Evolutionary conservation across 352 stramenopile genomes (phyloP).

Genomic region (Globisporangium nagaii): DNA sequence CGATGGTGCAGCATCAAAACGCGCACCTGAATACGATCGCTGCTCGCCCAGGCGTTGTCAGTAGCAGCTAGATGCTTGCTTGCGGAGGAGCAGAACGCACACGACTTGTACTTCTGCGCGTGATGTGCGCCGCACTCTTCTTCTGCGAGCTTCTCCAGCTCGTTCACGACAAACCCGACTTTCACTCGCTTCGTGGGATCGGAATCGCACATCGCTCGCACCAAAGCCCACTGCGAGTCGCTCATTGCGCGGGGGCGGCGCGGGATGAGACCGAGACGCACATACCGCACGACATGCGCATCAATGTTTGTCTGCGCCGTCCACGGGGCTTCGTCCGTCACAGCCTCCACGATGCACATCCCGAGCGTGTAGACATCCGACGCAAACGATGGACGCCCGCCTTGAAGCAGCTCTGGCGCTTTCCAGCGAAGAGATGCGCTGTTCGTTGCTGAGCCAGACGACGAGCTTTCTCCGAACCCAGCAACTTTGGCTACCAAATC

Average conservation of each 20-base stretch:
- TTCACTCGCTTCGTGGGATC: not conserved
- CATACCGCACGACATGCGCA: not conserved
- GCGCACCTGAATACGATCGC: not conserved
- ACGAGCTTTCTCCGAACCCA: not conserved
- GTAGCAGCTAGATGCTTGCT: too few species aligned
- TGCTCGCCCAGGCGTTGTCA: too few species aligned
- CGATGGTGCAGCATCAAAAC: too few species aligned
- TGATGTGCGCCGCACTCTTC: not conserved
- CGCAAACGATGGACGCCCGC: not conserved
- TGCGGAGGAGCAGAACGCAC: not conserved
- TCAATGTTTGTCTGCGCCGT: not conserved
- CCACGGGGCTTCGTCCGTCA: not conserved
- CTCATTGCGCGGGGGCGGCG: not conserved
- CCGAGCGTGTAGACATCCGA: not conserved
- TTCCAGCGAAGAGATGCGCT: not conserved
- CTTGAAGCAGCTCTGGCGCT: not conserved
- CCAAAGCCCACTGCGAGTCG: not conserved
- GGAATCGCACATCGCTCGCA: not conserved
- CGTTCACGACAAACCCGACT: not conserved
- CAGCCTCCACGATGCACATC: not conserved
- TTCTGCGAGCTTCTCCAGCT: not conserved
- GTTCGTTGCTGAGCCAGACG: not conserved
- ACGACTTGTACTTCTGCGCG: not conserved
- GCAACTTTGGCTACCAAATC: not conserved
- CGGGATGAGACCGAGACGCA: not conserved